Evolutionary conservation across 2,329 filamentous ascomycete genomes (phyloP).

Genomic region (Botrytis galanthina): DNA sequence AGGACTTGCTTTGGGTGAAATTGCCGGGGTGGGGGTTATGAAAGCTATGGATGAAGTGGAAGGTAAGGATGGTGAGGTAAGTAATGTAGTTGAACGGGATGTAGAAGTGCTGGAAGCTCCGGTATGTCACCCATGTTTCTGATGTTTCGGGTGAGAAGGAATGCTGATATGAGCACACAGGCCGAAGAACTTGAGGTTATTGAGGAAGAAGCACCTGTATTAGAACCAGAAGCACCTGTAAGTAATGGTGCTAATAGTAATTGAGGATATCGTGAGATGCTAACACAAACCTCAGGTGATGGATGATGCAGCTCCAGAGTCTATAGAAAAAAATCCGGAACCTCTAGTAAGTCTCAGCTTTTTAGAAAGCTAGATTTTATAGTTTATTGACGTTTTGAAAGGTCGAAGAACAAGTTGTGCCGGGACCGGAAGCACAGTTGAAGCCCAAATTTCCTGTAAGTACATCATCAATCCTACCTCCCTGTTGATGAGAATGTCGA

Average conservation of each 20-base stretch:
- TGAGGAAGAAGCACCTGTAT: background rate
- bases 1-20: slow-evolving; percentile 28
- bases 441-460: background rate
- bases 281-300: background rate
- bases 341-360: background rate
- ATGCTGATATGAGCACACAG: background rate
- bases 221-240: background rate
- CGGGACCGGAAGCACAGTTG: background rate
- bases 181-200: background rate
- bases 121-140: background rate
- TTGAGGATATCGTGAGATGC: background rate
- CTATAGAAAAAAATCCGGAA: background rate
- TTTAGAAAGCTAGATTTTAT: no score
- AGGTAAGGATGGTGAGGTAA: background rate
- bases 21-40: slow-evolving; percentile 16
- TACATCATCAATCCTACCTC: background rate
- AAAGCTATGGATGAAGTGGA: background rate
- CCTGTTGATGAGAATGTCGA: background rate
- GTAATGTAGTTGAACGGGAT: background rate
- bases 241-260: background rate
- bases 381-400: background rate
- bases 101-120: background rate
- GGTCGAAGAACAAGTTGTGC: background rate
- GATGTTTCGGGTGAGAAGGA: background rate
- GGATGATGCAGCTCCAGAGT: background rate